These are phyloP conservation scores for Holtermanniella nyarrowii DNA, from an alignment of 768 basidiomycete species.

Conservation along the genomic window DNA sequence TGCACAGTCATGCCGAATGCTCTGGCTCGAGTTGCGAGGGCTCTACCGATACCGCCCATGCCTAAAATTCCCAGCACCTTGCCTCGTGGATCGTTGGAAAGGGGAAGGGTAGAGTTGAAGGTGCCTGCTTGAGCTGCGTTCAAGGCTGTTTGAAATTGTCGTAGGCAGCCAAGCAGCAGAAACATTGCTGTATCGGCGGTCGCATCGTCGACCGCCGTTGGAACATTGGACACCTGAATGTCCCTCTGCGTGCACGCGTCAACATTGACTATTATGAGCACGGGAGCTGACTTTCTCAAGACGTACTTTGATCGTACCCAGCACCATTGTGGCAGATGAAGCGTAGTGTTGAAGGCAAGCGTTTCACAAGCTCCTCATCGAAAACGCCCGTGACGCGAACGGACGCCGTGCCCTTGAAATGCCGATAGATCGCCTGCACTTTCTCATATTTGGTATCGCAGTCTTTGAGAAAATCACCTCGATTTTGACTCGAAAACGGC, in stretches of 20 bases:
- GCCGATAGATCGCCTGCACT: constrained; percentile 9
- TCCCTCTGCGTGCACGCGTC: constrained; percentile 4
- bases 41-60: constrained; percentile 4
- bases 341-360: constrained; percentile 1
- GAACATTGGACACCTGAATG: constrained; percentile 5
- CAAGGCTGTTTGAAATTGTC: constrained; percentile 43
- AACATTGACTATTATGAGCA: constrained; percentile 4
- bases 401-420: constrained; percentile 11
- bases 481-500: constrained; percentile 1
- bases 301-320: constrained; percentile 10
- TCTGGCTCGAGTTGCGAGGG: constrained; percentile 1
- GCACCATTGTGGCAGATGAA: constrained; percentile 12
- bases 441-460: constrained; percentile 2
- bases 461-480: constrained; percentile 6
- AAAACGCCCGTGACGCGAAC: constrained; percentile 7
- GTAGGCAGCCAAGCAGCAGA: constrained; percentile 64
- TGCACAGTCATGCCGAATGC: constrained; percentile 5
- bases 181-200: constrained; percentile 50
- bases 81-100: constrained; percentile 7
- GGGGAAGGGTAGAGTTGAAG: constrained; percentile 1
- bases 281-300: not conserved
- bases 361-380: constrained; percentile 7
- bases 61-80: constrained; percentile 4
- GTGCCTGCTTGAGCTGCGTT: not conserved
- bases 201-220: constrained; percentile 3